Conservation (phyloP, 768 basidiomycete species). For the Boletus insuetus region DNA sequence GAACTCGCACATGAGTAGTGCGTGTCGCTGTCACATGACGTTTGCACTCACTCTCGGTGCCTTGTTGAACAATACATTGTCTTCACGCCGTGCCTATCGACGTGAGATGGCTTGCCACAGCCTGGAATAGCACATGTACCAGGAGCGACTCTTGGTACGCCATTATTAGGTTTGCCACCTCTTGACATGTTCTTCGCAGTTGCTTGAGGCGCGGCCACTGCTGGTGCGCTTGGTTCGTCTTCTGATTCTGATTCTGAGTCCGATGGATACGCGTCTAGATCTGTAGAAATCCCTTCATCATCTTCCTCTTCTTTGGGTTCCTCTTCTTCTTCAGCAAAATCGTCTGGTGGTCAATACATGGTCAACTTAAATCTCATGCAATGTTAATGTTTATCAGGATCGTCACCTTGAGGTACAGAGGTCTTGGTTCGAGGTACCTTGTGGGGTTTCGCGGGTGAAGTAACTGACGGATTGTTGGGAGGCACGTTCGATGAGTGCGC, state of each 20-base stretch:
- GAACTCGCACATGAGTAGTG: conserved; percentile 5
- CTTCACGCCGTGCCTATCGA: conserved; percentile 50
- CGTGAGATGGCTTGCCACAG: conserved; percentile 55
- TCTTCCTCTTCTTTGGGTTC: conserved; percentile 25
- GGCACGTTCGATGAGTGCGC: conserved; percentile 8
- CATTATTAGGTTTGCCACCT: conserved; percentile 11
- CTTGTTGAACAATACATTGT: conserved; percentile 56
- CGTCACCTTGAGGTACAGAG: conserved; percentile 20
- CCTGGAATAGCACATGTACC: conserved; percentile 54
- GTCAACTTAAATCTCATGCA: conserved; percentile 11
- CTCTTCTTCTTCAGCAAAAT: conserved; percentile 26
- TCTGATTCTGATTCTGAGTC: conserved; percentile 27
- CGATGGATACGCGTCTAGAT: conserved; percentile 33
- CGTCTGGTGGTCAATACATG: conserved; percentile 13
- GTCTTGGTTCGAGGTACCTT: conserved; percentile 15
- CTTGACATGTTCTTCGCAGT: conserved; percentile 4
- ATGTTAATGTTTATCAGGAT: conserved; percentile 7
- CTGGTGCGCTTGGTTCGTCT: conserved; percentile 15
- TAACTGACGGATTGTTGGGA: conserved; percentile 1
- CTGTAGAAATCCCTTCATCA: conserved; percentile 20
- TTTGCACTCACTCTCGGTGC: conserved; percentile 58
- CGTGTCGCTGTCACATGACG: conserved; percentile 1
- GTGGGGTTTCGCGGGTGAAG: conserved; percentile 9
- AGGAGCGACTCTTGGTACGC: conserved; percentile 11
- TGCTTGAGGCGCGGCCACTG: conserved; percentile 5